Base-by-base conservation (phyloP, 179 eudicot genomes). In the Sideroxylon spinosum region DNA sequence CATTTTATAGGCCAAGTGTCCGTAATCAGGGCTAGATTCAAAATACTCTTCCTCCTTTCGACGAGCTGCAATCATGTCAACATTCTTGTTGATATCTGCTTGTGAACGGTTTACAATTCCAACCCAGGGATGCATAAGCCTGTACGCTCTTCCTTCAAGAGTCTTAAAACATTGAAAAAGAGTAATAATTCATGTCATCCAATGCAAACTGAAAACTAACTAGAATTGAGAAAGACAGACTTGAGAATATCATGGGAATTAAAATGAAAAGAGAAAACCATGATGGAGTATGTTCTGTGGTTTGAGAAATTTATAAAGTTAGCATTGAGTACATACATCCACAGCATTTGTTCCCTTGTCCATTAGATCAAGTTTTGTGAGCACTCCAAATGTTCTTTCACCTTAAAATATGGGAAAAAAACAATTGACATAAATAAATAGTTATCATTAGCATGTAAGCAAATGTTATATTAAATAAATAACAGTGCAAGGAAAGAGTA, bases 61-160 rank as follows among this genome's bases (percentile, higher is more conserved):
- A 63, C 99, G 97, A 78, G 99, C 98, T 79, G 79, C 65, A 81
- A 86, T 75, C 93, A 96, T 96, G 89, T 96, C 89, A 72, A 96
- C 97, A 80, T 90, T 92, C 83, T 94, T 96, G 89, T 96, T 96
- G 80, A 96, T 96, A 83, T 96, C 99, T 44, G 99, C 98, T 89
- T 96, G 99, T 78, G 99, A 96, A 79, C 99, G 97, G 78, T 96
- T 96, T 83, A 96, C 99, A 70, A 96, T 85, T 81, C 99, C 99
- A 83, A 94, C 99, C 99, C 99, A 96, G 32, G 99, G 99, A 90
- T 94, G 96, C 76, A 87, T 90, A 75, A 96, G 93, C 82, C 91
- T 89, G 87, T 96, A 96, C 50, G 98, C 76, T 87, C 98, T 90
- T 77, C 99, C 99, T 86, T 96, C 99, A 79, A 96, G 93, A 81